Conservation (phyloP, 2,329 filamentous ascomycete species). For the Trichoderma cornu-damae region DNA sequence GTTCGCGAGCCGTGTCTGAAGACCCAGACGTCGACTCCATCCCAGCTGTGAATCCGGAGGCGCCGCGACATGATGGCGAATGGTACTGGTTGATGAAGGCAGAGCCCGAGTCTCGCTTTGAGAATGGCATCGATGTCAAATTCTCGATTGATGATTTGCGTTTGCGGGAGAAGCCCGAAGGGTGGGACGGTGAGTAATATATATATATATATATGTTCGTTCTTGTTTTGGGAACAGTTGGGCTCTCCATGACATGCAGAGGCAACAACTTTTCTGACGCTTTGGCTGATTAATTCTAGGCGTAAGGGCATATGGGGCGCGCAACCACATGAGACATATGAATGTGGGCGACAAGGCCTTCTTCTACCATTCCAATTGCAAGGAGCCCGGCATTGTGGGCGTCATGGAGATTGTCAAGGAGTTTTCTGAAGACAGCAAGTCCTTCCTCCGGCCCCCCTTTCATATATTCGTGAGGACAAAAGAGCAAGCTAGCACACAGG, state of each 20-base stretch:
- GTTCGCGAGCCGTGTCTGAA: slow-evolving; percentile 24
- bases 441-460: not conserved
- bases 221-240: not conserved
- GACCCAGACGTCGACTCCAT: slow-evolving; percentile 32
- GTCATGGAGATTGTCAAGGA: slow-evolving; percentile 86
- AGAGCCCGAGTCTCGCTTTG: slow-evolving; percentile 79
- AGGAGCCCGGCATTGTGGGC: slow-evolving; percentile 79
- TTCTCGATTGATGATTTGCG: slow-evolving; percentile 92
- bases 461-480: too few species aligned
- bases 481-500: too few species aligned
- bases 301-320: slow-evolving; percentile 55
- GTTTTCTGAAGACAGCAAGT: slow-evolving; percentile 69
- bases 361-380: slow-evolving; percentile 96
- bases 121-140: slow-evolving; percentile 81
- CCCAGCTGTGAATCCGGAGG: slow-evolving; percentile 36
- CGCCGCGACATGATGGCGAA: slow-evolving; percentile 37
- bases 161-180: slow-evolving; percentile 67
- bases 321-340: slow-evolving; percentile 90
- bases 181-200: slow-evolving; percentile 83
- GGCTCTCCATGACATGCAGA: too few species aligned
- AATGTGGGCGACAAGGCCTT: slow-evolving; percentile 87
- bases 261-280: too few species aligned
- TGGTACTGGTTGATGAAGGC: slow-evolving; percentile 80
- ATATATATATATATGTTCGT: not conserved
- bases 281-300: slow-evolving; percentile 30